These are phyloP conservation scores for Trametes polyzona DNA, from an alignment of 1,284 basidiomycete genomes.

Conservation along the genomic window DNA sequence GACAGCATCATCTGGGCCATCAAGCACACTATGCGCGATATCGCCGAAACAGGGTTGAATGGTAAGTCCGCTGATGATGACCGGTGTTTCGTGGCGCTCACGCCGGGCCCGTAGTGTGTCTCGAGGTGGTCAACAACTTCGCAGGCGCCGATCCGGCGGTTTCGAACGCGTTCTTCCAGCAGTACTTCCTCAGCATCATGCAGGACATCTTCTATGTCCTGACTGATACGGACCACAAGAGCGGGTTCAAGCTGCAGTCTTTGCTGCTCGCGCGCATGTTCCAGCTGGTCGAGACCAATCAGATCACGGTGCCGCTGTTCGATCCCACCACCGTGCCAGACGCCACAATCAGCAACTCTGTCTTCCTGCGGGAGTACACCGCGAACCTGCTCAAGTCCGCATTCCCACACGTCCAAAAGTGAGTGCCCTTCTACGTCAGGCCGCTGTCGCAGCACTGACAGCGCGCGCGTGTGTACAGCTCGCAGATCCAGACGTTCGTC, in stretches of 20 bases:
- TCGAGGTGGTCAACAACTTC: constrained; percentile 97
- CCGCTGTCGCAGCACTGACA: background rate
- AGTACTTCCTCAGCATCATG: constrained; percentile 92
- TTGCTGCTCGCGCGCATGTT: constrained; percentile 92
- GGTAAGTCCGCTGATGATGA: constrained; percentile 51
- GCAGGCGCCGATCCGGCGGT: constrained; percentile 79
- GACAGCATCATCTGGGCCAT: constrained; percentile 99
- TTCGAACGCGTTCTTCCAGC: constrained; percentile 81
- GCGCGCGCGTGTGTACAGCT: constrained; percentile 44
- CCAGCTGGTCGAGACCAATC: constrained; percentile 87
- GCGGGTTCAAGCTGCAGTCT: constrained; percentile 92
- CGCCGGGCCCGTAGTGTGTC: constrained; percentile 64
- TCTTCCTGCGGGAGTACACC: constrained; percentile 89
- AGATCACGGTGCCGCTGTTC: constrained; percentile 86
- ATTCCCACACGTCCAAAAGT: constrained; percentile 90
- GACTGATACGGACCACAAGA: constrained; percentile 98
- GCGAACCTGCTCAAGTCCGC: constrained; percentile 85
- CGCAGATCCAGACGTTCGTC: constrained; percentile 83
- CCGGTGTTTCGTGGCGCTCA: constrained; percentile 19
- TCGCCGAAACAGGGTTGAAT: constrained; percentile 93
- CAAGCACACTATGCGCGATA: constrained; percentile 99
- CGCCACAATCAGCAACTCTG: constrained; percentile 78
- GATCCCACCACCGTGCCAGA: constrained; percentile 79
- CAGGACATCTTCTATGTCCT: constrained; percentile 98
- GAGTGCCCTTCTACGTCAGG: constrained; percentile 39